Percentiles rank a stretch among this genome's conserved stretches.
Conservation (phyloP, 345 rosid species). For the Euphorbia tirucalli region DNA sequence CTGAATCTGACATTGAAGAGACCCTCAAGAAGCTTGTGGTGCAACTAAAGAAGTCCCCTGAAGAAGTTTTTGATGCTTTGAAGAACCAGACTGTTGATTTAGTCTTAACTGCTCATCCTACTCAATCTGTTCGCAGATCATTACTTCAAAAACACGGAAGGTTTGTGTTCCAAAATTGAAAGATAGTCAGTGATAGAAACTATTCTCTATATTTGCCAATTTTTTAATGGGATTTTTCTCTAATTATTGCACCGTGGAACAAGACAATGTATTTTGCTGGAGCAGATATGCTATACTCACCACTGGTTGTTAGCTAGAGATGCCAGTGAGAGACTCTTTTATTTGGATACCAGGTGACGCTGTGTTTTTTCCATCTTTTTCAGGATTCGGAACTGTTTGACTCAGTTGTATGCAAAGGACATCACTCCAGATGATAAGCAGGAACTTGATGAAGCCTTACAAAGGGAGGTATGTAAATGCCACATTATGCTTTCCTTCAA, state of each 20-base stretch:
- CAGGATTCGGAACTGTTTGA: constrained; percentile 86
- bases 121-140: constrained; percentile 34
- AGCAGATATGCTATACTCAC: not conserved
- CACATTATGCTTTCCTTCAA: not conserved
- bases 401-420: constrained; percentile 86
- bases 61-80: constrained; percentile 31
- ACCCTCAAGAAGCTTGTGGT: constrained; percentile 26
- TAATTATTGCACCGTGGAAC: not conserved
- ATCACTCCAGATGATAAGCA: constrained; percentile 98
- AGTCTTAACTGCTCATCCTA: constrained; percentile 38
- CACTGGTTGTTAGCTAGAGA: not conserved
- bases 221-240: not conserved
- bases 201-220: not conserved
- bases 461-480: constrained; percentile 64
- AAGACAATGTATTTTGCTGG: not conserved
- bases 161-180: constrained; percentile 30
- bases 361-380: constrained; percentile 3
- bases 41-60: constrained; percentile 28
- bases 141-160: constrained; percentile 96
- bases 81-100: constrained; percentile 35
- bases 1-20: constrained; percentile 36
- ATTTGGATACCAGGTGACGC: not conserved
- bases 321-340: not conserved
- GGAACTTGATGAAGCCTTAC: constrained; percentile 95
- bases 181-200: not conserved